Evolutionary conservation across 805 yeast genomes (phyloP).

Genomic region (Starmerella vaccinii): DNA sequence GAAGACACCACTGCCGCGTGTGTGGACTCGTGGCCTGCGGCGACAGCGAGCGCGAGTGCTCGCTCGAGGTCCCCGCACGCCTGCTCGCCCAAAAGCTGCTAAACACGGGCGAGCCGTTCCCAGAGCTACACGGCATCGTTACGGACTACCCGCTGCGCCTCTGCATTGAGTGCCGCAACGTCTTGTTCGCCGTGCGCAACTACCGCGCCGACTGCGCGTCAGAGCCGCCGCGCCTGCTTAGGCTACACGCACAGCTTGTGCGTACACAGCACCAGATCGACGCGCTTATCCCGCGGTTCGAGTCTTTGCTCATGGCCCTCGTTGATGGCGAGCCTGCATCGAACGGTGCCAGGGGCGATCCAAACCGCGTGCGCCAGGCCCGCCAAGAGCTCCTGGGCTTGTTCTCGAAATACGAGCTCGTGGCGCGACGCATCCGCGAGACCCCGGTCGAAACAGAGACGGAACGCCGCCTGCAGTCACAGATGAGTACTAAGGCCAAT

Average conservation of each 20-base stretch:
- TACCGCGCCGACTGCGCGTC: slow-evolving; percentile 34
- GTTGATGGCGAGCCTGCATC: slow-evolving; percentile 29
- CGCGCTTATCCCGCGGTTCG: slow-evolving; percentile 37
- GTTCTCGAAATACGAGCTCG: slow-evolving; percentile 42
- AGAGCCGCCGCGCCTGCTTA: slow-evolving; percentile 32
- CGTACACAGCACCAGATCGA: slow-evolving; percentile 35
- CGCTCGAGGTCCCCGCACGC: slow-evolving; percentile 54
- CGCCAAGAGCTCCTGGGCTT: slow-evolving; percentile 41
- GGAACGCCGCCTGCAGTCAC: slow-evolving; percentile 40
- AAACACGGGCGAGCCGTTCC: slow-evolving; percentile 1
- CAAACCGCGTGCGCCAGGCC: slow-evolving; percentile 9
- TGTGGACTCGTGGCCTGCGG: slow-evolving; percentile 83
- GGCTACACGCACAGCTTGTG: slow-evolving; percentile 36
- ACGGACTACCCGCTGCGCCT: slow-evolving; percentile 38
- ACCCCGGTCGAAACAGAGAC: slow-evolving; percentile 33
- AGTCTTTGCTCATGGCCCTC: slow-evolving; percentile 32
- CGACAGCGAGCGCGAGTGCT: slow-evolving; percentile 51
- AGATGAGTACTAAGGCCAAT: slow-evolving; percentile 49
- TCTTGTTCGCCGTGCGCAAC: slow-evolving; percentile 47
- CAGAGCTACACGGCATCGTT: slow-evolving; percentile 7
- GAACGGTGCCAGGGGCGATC: neutral
- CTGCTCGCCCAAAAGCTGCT: slow-evolving; percentile 28
- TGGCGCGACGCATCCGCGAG: slow-evolving; percentile 38
- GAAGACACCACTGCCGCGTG: slow-evolving; percentile 86
- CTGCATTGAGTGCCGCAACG: slow-evolving; percentile 60